Evolutionary conservation across 31 red algal genomes (phyloP), one percentile per base, ranked within the genome.

Genomic region (Porphyra umbilicalis): DNA sequence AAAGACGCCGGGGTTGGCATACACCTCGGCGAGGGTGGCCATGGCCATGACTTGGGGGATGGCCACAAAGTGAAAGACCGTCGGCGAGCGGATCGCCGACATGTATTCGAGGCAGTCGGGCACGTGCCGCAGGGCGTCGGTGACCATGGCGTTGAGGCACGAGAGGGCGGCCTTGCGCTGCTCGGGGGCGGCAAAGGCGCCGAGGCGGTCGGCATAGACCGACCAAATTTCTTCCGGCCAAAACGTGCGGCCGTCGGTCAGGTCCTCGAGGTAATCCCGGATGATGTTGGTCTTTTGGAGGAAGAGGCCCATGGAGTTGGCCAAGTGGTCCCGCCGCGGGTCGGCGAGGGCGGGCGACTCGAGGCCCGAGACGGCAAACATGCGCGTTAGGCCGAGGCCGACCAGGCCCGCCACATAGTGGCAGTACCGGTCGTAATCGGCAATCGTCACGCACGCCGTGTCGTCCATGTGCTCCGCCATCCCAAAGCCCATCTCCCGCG

Each of bases 1-100:
- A 87, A 99, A 99, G 34, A 99, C 82, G 9, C 76, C 78, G 9
- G 88, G 84, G 81, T 98, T 98, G 79, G 92, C 90, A 81, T 93
- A 95, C 30, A 76, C 85, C 46, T 95, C 92, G 76, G 91, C 84
- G 7, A 98, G 78, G 0, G 93, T 95, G 68, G 93, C 93, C 33
- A 98, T 95, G 20, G 96, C 93, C 93, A 95, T 98, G 18, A 99
- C 97, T 83, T 99, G 97, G 15, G 97, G 97, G 76, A 99, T 96
- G 34, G 97, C 93, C 0, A 95, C 93, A 84, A 99, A 99, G 81
- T 99, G 89, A 85, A 99, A 99, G 30, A 96, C 88, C 18, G 83
- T 81, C 18, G 83, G 31, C 2, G 84, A 84, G 33, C 83, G 89
- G 20, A 95, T 85, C 76, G 75, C 78, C 78, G 83, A 85, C 91